Conservation (phyloP, 257 asterid species). For the Striga asiatica region DNA sequence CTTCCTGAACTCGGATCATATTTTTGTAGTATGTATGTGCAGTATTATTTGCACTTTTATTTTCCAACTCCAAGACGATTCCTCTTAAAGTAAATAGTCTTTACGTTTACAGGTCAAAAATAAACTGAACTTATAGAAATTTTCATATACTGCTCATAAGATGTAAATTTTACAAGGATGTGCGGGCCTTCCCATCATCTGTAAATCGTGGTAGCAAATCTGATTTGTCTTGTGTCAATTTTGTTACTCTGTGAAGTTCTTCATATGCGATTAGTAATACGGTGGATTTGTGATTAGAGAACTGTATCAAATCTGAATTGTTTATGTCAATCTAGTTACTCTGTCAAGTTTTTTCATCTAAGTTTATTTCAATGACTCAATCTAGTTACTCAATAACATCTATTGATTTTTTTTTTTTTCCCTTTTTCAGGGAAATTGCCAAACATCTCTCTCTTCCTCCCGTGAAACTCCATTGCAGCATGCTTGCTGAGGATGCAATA, state of each 20-base stretch:
- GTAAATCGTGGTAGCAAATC: neutral
- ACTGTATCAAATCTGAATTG: neutral
- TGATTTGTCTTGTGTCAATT: neutral
- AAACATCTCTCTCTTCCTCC: slow-evolving; percentile 96
- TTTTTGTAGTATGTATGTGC: neutral
- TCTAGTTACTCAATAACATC: neutral
- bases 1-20: neutral
- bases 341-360: neutral
- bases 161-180: neutral
- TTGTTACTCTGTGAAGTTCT: too few relatives aligned
- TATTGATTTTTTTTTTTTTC: too few relatives aligned
- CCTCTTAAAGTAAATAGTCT: neutral
- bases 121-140: neutral
- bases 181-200: too few relatives aligned
- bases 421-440: slow-evolving; percentile 77
- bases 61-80: neutral
- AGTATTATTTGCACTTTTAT: neutral
- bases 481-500: slow-evolving; percentile 96
- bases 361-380: too few relatives aligned
- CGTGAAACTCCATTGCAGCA: slow-evolving; percentile 88
- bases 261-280: too few relatives aligned
- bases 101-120: neutral
- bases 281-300: neutral
- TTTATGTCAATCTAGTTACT: neutral
- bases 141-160: neutral